A percentile compares a stretch with the other conserved stretches of the same genome.
phyloP scores from a whole-genome alignment of 306 rosid species.

The Dalbergia oliveri region DNA sequence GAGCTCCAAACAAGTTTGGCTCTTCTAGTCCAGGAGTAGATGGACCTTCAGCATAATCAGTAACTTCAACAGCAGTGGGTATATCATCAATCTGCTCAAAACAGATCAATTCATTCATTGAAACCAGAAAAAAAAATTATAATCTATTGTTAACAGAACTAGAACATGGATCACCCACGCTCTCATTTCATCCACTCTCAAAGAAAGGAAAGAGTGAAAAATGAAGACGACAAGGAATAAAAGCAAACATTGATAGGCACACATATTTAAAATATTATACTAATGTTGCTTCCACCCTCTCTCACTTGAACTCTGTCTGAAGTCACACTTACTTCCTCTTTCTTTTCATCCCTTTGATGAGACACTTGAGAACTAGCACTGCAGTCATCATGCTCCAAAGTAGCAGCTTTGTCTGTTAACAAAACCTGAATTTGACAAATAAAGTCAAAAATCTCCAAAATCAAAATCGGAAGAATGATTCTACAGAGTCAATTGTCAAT shows the following conservation, averaged over 20 bases:
- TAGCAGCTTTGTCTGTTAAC: constrained; percentile 66
- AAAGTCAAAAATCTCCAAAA: constrained; percentile 37
- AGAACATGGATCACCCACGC: constrained; percentile 7
- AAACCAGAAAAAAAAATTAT: constrained; percentile 27
- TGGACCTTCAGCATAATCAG: constrained; percentile 69
- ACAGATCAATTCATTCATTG: constrained; percentile 36
- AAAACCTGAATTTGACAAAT: constrained; percentile 69
- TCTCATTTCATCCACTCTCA: constrained; percentile 35
- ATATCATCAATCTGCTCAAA: constrained; percentile 62
- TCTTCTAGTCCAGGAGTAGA: constrained; percentile 77
- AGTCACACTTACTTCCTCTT: constrained; percentile 59
- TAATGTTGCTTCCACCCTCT: constrained; percentile 56
- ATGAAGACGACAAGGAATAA: constrained; percentile 15
- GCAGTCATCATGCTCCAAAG: constrained; percentile 59
- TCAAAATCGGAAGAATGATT: constrained; percentile 32
- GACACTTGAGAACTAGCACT: constrained; percentile 58
- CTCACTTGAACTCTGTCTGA: constrained; percentile 49
- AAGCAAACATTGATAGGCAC: constrained; percentile 13
- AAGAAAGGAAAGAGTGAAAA: constrained; percentile 18
- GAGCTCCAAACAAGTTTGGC: constrained; percentile 60
- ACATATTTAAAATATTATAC: constrained; percentile 31
- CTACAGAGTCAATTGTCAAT: constrained; percentile 19
- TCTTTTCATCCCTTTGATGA: constrained; percentile 57
- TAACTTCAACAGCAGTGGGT: constrained; percentile 48
- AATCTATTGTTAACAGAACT: constrained; percentile 9